Evolutionary conservation across 2,329 filamentous ascomycete genomes (phyloP).

Genomic region (Amauroascus niger): DNA sequence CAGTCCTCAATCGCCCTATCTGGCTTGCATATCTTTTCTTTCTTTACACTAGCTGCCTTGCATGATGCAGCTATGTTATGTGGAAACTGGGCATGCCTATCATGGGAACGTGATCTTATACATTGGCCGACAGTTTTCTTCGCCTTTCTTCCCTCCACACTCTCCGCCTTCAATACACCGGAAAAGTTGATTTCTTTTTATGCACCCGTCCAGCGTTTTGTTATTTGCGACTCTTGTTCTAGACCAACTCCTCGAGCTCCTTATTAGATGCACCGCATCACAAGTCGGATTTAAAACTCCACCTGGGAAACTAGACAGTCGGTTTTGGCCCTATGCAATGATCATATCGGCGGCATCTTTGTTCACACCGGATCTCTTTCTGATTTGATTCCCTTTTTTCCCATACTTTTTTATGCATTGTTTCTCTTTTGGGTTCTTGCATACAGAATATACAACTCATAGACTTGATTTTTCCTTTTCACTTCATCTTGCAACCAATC

Average conservation of each 20-base stretch:
- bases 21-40: background rate
- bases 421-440: background rate
- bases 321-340: background rate
- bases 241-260: background rate
- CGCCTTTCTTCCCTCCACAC: background rate
- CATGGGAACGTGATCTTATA: constrained; percentile 3
- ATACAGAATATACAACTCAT: background rate
- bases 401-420: background rate
- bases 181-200: background rate
- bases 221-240: background rate
- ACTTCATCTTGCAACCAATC: background rate
- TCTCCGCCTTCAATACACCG: background rate
- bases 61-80: background rate
- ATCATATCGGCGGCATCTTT: background rate
- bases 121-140: background rate
- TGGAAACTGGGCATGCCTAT: background rate
- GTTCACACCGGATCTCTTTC: background rate
- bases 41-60: constrained; percentile 1
- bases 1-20: background rate
- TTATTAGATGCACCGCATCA: background rate
- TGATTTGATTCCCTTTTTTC: background rate
- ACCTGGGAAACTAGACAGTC: background rate
- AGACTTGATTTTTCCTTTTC: background rate
- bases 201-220: background rate
- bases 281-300: background rate